Evolutionary conservation across 2,329 filamentous ascomycete genomes (phyloP).

Genomic region (Elsinoe arachidis): DNA sequence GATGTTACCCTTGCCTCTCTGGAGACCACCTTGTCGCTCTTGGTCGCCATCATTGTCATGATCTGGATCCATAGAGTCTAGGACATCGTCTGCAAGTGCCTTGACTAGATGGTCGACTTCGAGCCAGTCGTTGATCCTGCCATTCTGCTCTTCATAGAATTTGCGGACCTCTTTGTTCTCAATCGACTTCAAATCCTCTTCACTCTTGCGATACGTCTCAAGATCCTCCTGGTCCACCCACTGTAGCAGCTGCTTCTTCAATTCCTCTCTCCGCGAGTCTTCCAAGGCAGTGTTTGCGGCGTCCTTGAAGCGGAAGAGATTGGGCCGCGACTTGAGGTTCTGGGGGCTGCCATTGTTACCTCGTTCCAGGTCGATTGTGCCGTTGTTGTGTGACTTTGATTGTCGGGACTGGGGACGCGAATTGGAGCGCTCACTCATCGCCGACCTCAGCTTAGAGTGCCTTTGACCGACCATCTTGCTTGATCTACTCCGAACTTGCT

Average conservation of each 20-base stretch:
- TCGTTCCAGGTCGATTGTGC: conserved; percentile 17
- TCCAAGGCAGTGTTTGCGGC: conserved; percentile 39
- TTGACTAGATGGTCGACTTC: conserved; percentile 51
- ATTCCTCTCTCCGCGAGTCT: conserved; percentile 35
- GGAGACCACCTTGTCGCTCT: conserved; percentile 45
- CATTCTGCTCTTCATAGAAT: conserved; percentile 50
- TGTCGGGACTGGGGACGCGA: conserved; percentile 9
- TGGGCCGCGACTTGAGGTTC: conserved; percentile 20
- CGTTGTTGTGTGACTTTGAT: conserved; percentile 11
- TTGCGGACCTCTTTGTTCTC: conserved; percentile 44
- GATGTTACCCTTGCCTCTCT: conserved; percentile 42
- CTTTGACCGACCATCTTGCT: conserved; percentile 4
- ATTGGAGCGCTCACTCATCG: not conserved
- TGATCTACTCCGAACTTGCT: conserved; percentile 12
- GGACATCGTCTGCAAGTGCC: conserved; percentile 48
- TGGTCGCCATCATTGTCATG: conserved; percentile 48
- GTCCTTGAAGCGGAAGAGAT: conserved; percentile 39
- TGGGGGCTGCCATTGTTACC: conserved; percentile 16
- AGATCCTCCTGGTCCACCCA: conserved; percentile 39
- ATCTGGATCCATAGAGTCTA: conserved; percentile 54
- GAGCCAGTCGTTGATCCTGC: conserved; percentile 48
- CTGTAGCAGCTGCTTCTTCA: conserved; percentile 43
- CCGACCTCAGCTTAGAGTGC: not conserved
- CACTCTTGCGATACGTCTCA: conserved; percentile 43
- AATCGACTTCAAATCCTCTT: conserved; percentile 45